Evolutionary conservation across 2,329 filamentous ascomycete species (phyloP).

Genomic region (Stemphylium lycopersici): DNA sequence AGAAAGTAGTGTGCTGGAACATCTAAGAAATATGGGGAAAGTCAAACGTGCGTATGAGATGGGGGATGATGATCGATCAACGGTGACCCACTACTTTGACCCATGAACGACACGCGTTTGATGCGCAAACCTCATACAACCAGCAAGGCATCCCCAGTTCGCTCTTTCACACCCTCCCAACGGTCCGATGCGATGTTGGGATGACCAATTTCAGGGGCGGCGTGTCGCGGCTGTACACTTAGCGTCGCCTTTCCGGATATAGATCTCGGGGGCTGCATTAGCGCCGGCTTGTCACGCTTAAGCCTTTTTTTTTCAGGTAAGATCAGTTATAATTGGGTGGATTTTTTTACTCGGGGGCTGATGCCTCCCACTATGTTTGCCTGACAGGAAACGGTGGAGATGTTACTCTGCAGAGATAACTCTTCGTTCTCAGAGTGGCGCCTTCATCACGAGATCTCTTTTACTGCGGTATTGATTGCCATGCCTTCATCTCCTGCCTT

Average conservation of each 20-base stretch:
- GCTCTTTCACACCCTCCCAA: too few species aligned
- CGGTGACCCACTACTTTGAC: constrained; percentile 1
- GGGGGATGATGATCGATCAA: not conserved
- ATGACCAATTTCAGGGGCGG: too few species aligned
- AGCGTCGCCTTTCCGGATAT: not conserved
- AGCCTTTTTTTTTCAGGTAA: not conserved
- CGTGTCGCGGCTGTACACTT: too few species aligned
- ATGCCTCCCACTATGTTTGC: constrained; percentile 3
- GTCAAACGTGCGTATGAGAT: constrained; percentile 3
- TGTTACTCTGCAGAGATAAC: too few species aligned
- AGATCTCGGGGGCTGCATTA: constrained; percentile 7
- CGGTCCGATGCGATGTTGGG: too few species aligned
- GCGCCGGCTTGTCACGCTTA: constrained; percentile 5
- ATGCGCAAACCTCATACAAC: not conserved
- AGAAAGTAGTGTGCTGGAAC: too few species aligned
- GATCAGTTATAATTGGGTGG: not conserved
- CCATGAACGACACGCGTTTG: constrained; percentile 13
- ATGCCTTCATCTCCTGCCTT: constrained; percentile 22
- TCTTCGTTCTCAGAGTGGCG: too few species aligned
- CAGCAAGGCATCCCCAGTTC: not conserved
- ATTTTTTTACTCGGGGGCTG: not conserved
- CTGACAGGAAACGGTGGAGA: not conserved
- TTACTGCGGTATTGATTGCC: constrained; percentile 19
- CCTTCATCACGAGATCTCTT: constrained; percentile 16
- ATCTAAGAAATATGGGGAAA: not conserved